Conservation (phyloP, 139 green algal species). For the Coelastrella sp. region DNA sequence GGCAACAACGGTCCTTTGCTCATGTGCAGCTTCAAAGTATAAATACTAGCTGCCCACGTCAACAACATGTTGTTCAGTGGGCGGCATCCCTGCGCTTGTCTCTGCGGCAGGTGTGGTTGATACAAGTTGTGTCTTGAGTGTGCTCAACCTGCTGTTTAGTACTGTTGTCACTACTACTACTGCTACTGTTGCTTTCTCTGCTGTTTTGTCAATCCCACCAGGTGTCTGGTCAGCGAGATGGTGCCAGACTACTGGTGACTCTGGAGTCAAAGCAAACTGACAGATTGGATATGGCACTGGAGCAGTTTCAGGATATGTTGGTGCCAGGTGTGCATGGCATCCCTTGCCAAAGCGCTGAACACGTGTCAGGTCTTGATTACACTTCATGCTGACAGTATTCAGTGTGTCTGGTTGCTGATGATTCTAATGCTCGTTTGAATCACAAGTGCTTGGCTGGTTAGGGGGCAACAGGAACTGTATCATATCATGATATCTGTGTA, state of each 20-base stretch:
- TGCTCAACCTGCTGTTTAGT: background rate
- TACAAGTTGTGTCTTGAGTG: background rate
- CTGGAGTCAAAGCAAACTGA: slow-evolving; percentile 71
- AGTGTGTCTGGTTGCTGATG: no score
- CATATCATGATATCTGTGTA: no score
- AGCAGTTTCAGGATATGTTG: slow-evolving; percentile 35
- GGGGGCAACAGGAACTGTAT: no score
- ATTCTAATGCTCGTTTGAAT: no score
- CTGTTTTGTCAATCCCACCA: no score
- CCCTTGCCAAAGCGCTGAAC: background rate
- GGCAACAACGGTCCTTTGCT: background rate
- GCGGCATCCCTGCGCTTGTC: no score
- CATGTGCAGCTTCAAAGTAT: background rate
- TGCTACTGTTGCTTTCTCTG: slow-evolving; percentile 12
- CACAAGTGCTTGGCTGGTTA: no score
- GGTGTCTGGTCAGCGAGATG: slow-evolving; percentile 65
- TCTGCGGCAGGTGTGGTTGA: no score
- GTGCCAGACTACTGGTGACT: slow-evolving; percentile 64
- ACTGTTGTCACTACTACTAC: background rate
- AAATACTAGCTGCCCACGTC: no score
- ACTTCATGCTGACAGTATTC: no score
- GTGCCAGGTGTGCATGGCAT: background rate
- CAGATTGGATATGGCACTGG: slow-evolving; percentile 41
- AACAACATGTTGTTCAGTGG: no score
- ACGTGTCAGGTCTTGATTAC: background rate